phyloP scores from a whole-genome alignment of 2,329 filamentous ascomycete genomes.

The Didymella arachidicola region DNA sequence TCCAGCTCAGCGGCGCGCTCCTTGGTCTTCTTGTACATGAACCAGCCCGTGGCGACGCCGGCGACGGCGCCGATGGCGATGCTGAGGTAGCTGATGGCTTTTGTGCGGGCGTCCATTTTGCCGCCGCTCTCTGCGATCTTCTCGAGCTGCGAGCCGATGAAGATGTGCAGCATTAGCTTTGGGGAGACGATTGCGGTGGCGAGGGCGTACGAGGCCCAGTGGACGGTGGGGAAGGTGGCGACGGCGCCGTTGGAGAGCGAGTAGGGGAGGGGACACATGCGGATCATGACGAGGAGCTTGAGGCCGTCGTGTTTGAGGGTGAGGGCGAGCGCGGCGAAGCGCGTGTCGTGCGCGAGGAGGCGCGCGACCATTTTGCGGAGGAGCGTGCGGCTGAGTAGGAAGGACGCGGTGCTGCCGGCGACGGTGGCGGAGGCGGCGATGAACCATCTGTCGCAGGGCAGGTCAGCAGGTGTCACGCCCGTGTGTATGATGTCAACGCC shows the following conservation, averaged over 20 bases:
- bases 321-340: constrained; percentile 87
- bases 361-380: constrained; percentile 80
- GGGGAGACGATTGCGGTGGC: constrained; percentile 84
- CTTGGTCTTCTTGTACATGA: constrained; percentile 77
- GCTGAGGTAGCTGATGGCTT: constrained; percentile 81
- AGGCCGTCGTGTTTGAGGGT: constrained; percentile 91
- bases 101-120: constrained; percentile 80
- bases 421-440: constrained; percentile 82
- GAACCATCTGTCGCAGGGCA: constrained; percentile 70
- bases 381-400: constrained; percentile 80
- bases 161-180: constrained; percentile 90
- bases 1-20: constrained; percentile 59
- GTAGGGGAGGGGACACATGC: constrained; percentile 91
- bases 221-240: constrained; percentile 89
- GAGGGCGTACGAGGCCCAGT: constrained; percentile 75
- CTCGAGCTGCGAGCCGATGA: constrained; percentile 85
- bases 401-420: constrained; percentile 78
- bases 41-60: constrained; percentile 77
- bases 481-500: too few species aligned
- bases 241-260: constrained; percentile 93
- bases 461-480: background rate
- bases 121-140: constrained; percentile 83
- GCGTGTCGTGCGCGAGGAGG: constrained; percentile 80
- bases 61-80: constrained; percentile 76
- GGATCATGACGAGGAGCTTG: constrained; percentile 87